These are phyloP conservation scores for Lentinula detonsa DNA, from an alignment of 768 basidiomycete species.

Conservation along the genomic window DNA sequence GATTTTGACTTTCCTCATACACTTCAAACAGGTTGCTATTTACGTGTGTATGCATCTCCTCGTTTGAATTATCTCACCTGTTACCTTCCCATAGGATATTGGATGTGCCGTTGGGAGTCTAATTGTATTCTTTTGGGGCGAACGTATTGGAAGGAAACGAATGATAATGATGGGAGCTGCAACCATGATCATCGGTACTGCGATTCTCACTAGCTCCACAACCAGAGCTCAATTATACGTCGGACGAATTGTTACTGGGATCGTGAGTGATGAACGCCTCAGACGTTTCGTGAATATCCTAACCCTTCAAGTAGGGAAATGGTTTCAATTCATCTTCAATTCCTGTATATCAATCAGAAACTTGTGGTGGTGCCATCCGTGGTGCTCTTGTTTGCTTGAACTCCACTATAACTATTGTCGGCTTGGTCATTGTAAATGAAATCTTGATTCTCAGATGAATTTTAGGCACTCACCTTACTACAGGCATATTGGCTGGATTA, in stretches of 20 bases:
- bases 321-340: constrained; percentile 36
- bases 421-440: constrained; percentile 28
- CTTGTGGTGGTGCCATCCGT: constrained; percentile 27
- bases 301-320: constrained; percentile 19
- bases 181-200: constrained; percentile 32
- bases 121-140: constrained; percentile 32
- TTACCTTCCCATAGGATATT: constrained; percentile 22
- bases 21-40: constrained; percentile 20
- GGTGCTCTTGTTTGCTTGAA: constrained; percentile 30
- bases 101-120: constrained; percentile 32
- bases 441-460: not conserved
- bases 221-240: constrained; percentile 31
- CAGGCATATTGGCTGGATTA: constrained; percentile 37
- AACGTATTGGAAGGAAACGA: constrained; percentile 28
- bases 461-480: not conserved
- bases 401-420: constrained; percentile 31
- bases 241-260: constrained; percentile 30
- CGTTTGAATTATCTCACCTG: not conserved
- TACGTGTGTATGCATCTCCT: constrained; percentile 18
- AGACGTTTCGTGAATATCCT: not conserved
- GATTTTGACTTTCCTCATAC: not conserved
- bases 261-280: constrained; percentile 15
- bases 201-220: constrained; percentile 31
- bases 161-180: constrained; percentile 32
- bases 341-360: constrained; percentile 34